Evolutionary conservation across 1,139 yeast species (phyloP).

Genomic region (Pichia cactophila): DNA sequence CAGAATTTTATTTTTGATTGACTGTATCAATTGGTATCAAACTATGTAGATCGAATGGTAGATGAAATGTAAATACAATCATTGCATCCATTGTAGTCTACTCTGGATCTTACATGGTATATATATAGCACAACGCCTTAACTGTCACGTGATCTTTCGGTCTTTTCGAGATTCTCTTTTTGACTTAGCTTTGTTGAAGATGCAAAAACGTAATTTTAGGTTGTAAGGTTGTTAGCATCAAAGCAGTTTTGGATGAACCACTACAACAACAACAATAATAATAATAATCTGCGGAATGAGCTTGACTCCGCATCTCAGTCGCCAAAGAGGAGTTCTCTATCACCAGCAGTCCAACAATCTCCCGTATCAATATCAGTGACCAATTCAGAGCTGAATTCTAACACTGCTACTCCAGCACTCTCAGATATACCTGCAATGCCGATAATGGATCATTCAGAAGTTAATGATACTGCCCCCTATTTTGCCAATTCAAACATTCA

Average conservation of each 20-base stretch:
- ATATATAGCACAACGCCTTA: too few relatives aligned
- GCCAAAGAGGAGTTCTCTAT: background rate
- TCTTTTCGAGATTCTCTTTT: too few relatives aligned
- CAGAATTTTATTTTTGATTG: too few relatives aligned
- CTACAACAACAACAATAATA: background rate
- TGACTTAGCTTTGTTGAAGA: too few relatives aligned
- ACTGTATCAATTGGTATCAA: too few relatives aligned
- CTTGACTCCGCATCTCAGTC: background rate
- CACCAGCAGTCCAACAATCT: background rate
- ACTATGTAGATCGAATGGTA: too few relatives aligned
- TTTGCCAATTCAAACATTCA: background rate
- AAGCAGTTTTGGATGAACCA: background rate
- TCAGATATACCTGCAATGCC: background rate
- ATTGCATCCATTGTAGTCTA: too few relatives aligned
- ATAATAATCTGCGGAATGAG: background rate
- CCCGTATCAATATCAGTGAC: background rate
- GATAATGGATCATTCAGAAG: background rate
- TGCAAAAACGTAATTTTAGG: too few relatives aligned
- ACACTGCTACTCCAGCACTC: background rate
- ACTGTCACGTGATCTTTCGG: too few relatives aligned
- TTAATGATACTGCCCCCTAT: background rate
- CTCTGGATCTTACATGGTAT: too few relatives aligned
- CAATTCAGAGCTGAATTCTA: background rate
- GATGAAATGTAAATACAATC: too few relatives aligned
- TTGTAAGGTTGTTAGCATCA: too few relatives aligned